Percentiles rank a stretch among this genome's conserved stretches.
These are phyloP conservation scores for Exophiala alcalophila DNA, from an alignment of 2,329 filamentous ascomycete genomes.

Conservation along the genomic window DNA sequence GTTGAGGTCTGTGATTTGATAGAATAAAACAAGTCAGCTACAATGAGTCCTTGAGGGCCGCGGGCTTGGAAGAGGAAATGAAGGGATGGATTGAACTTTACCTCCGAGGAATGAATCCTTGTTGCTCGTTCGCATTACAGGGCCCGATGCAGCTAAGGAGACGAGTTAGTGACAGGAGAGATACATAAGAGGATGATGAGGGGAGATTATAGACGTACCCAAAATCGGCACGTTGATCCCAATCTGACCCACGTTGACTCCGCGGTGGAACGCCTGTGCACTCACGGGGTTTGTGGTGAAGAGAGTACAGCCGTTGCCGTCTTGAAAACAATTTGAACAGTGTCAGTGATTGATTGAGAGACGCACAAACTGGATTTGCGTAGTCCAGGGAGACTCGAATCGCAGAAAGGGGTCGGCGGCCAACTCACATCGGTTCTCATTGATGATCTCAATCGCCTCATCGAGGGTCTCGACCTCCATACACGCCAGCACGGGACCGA, in stretches of 20 bases:
- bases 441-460: conserved; percentile 51
- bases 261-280: conserved; percentile 36
- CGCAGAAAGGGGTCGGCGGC: too few relatives aligned
- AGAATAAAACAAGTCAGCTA: too few relatives aligned
- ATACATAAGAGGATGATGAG: too few relatives aligned
- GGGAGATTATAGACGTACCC: conserved; percentile 9
- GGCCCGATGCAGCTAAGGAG: conserved; percentile 30
- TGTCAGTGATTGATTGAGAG: too few relatives aligned
- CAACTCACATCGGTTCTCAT: conserved; percentile 25
- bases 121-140: conserved; percentile 31
- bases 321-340: too few relatives aligned
- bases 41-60: too few relatives aligned
- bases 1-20: conserved; percentile 7
- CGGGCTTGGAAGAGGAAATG: too few relatives aligned
- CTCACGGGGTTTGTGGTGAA: conserved; percentile 36
- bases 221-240: conserved; percentile 35
- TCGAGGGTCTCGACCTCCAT: conserved; percentile 64
- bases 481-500: conserved; percentile 62
- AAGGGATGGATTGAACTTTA: too few relatives aligned
- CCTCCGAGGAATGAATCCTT: conserved; percentile 34
- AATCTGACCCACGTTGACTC: conserved; percentile 34
- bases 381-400: too few relatives aligned
- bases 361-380: too few relatives aligned
- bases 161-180: too few relatives aligned
- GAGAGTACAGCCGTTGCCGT: conserved; percentile 39